These are phyloP conservation scores for Chrysoporthe austroafricana DNA, from an alignment of 2,329 filamentous ascomycete species.

Conservation along the genomic window DNA sequence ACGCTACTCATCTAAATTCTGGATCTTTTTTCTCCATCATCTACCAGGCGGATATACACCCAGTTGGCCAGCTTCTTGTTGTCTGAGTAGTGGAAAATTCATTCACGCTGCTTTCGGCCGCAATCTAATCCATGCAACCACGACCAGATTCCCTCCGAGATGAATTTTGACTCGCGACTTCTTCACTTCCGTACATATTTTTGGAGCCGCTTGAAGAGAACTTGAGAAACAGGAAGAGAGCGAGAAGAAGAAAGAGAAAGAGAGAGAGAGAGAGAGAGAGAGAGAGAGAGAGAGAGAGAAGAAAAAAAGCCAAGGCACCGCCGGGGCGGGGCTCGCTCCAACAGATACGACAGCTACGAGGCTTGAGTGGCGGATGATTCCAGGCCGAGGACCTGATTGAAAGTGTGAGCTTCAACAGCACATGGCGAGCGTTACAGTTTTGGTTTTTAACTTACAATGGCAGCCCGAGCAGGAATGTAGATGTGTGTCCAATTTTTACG, in stretches of 20 bases:
- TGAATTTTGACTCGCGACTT: background rate
- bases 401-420: slow-evolving; percentile 28
- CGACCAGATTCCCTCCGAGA: background rate
- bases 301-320: too few species aligned
- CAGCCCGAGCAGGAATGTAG: slow-evolving; percentile 84
- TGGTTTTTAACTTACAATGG: slow-evolving; percentile 64
- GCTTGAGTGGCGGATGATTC: slow-evolving; percentile 45
- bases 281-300: background rate
- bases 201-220: background rate
- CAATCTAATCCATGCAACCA: background rate
- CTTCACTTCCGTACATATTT: background rate
- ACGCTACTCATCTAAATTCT: too few species aligned
- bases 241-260: background rate
- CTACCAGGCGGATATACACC: background rate
- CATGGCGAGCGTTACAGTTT: background rate
- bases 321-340: too few species aligned
- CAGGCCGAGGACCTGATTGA: slow-evolving; percentile 55
- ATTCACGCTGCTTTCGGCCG: background rate
- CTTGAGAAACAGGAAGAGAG: background rate
- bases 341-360: background rate
- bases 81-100: background rate
- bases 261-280: too few species aligned
- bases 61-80: background rate
- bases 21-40: background rate
- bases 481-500: slow-evolving; percentile 90